Base-by-base conservation (phyloP, 176 grass and related monocot species). In the Oryza glumipatula region DNA sequence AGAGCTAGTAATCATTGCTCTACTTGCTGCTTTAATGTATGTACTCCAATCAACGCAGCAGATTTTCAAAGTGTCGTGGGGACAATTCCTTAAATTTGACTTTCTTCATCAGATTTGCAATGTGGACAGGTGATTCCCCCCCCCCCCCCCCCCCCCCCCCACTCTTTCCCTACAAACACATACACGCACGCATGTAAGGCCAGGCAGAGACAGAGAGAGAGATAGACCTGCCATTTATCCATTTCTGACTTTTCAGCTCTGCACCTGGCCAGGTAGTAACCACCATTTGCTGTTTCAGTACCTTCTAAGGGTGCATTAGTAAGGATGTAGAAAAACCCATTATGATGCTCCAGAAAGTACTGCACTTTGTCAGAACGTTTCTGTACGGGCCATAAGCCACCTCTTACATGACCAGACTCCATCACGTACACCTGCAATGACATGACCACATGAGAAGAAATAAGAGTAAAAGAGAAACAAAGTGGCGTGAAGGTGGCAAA, bases 331-430 rank as follows among this genome's bases (percentile, higher is more conserved):
- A 98, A 95, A 85, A 85, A 95, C n/a, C 91, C 93, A 69, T 84
- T 83, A 74, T 98, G 96, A 82, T 98, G 93, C 88, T 98, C 96
- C 89, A 98, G 47, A 90, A 98, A 98, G 74, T 92, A 98, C 77
- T 98, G 96, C 68, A 92, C 93, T 80, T 92, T 86, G 71, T 79
- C 56, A n/a, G 84, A 86, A 36, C 96, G 91, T 70, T 94, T 92
- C 74, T 86, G 68, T 85, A 98, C 79, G 76, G 77, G 79, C 89
- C 91, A 95, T 67, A 95, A 84, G 21, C 91, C 85, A 68, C 81
- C 89, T 84, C 79, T 94, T 71, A 89, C 21, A 77, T 89, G 89
- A 72, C 63, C 70, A 81, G 93, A 89, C 75, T 98, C 81, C n/a
- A 95, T 88, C 44, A 95, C 86, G 91, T 94, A 91, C 85, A 95